phyloP scores from a whole-genome alignment of 2,329 filamentous ascomycete genomes.

The Ceratocystis ficicola region DNA sequence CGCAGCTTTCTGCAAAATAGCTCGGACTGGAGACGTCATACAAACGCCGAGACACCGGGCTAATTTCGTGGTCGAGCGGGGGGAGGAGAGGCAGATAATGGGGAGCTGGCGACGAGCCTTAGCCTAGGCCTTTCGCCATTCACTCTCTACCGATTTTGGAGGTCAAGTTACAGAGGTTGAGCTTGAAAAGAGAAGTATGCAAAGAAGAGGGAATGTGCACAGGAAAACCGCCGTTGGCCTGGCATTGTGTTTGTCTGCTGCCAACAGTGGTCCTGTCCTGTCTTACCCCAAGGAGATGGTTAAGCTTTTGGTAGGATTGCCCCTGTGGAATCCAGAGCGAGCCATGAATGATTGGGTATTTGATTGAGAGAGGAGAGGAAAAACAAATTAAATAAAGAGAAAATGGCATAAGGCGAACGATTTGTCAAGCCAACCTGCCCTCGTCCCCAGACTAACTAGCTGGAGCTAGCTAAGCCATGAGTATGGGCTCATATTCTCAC shows the following conservation, averaged over 20 bases:
- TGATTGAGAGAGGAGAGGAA: background rate
- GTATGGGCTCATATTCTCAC: background rate
- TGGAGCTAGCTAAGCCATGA: background rate
- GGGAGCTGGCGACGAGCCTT: background rate
- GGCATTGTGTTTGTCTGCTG: background rate
- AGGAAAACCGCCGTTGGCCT: background rate
- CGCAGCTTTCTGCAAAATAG: background rate
- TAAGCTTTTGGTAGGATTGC: constrained; percentile 6
- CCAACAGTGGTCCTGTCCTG: background rate
- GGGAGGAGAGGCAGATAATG: background rate
- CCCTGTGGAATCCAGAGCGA: background rate
- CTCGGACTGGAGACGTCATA: constrained; percentile 10
- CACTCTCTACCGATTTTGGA: background rate
- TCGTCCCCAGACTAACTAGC: background rate
- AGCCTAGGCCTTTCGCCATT: background rate
- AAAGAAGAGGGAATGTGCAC: background rate
- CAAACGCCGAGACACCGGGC: constrained; percentile 7
- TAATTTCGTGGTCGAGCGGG: background rate
- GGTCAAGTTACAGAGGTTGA: background rate
- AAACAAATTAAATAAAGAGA: background rate
- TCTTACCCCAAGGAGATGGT: constrained; percentile 7
- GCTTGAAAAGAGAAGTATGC: background rate
- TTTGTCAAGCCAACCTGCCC: background rate
- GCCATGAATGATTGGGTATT: background rate
- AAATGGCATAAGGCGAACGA: background rate